Percentiles rank a stretch among this genome's conserved stretches.
Evolutionary conservation across 352 stramenopile genomes (phyloP).

Genomic region (Phytophthora uliginosa): DNA sequence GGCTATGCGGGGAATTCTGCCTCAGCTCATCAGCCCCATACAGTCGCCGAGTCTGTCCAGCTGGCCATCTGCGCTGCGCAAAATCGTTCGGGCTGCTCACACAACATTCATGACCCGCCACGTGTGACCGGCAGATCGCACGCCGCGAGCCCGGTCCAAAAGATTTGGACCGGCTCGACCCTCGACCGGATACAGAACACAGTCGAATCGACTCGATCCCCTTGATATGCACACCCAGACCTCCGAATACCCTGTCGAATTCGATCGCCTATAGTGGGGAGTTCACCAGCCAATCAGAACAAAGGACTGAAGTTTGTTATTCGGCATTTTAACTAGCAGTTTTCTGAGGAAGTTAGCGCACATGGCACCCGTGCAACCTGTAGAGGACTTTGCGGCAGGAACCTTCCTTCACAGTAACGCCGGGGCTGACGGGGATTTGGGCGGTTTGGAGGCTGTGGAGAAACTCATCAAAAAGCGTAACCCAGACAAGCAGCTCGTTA

Average conservation of each 20-base stretch:
- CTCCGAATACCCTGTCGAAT: no score
- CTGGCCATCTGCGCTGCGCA: constrained; percentile 11
- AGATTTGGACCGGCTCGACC: constrained; percentile 2
- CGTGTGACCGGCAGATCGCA: constrained; percentile 23
- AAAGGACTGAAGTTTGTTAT: no score
- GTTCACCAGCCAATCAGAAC: no score
- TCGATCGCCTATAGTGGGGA: no score
- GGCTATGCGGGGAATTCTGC: constrained; percentile 20
- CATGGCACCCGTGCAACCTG: no score
- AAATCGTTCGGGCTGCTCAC: constrained; percentile 24
- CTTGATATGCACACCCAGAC: no score
- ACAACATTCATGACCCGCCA: constrained; percentile 28
- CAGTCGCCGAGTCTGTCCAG: constrained; percentile 18
- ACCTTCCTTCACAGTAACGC: constrained; percentile 40
- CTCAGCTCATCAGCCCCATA: constrained; percentile 37
- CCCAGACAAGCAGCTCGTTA: constrained; percentile 76
- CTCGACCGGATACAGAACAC: no score
- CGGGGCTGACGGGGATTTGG: constrained; percentile 18
- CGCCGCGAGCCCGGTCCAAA: neutral
- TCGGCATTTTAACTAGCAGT: no score
- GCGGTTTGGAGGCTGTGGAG: constrained; percentile 56
- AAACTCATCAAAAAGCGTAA: constrained; percentile 55
- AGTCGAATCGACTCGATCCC: no score
- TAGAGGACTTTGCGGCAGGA: no score
- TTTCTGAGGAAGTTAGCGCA: no score